Evolutionary conservation across 176 grass and related monocot genomes (phyloP), one percentile per base, ranked within the genome.

Genomic region (Carex scoparia): DNA sequence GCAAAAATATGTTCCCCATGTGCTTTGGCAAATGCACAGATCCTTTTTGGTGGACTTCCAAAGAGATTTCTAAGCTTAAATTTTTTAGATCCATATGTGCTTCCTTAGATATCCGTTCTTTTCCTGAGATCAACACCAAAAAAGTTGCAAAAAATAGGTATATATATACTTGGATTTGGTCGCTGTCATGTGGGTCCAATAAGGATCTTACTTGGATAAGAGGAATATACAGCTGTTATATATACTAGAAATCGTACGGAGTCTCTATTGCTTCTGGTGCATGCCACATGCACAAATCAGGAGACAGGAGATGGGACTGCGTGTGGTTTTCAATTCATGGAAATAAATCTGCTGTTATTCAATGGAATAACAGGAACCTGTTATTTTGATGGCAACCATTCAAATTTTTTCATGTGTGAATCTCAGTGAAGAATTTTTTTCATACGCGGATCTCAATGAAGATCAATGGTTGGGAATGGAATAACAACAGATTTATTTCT

Each of bases 161-260:
- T 7, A 18, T n/a, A 69, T 69, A 5, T 3, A 40, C 14, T 18
- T 75, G 38, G 10, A 5, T 75, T 30, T 75, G 15, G n/a, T 51
- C 40, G 27, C 13, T 5, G 7, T 51, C 46, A 76, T 30, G 71
- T 76, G 74, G 74, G 51, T 57, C 74, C 11, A 57, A 33, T 28
- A 30, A 30, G 23, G 72, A 32, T 19, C 49, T 3, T 56, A n/a
- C 48, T 55, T 77, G 27, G 48, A 77, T 78, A 78, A 78, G 51
- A 57, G 51, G 27, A 78, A 78, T 15, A 57, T 57, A 78, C 74
- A 78, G 74, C 74, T 78, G 51, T 78, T 57, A 55, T 78, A 53
- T 1, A 23, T 23, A 23, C 19, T 32, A 53, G 70, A 75, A 51
- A 75, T 75, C 23, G n/a, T 75, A 75, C 46, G 46, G n/a, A 51